Base-by-base conservation (phyloP, 176 grass and related monocot species). In the Avena insularis region DNA sequence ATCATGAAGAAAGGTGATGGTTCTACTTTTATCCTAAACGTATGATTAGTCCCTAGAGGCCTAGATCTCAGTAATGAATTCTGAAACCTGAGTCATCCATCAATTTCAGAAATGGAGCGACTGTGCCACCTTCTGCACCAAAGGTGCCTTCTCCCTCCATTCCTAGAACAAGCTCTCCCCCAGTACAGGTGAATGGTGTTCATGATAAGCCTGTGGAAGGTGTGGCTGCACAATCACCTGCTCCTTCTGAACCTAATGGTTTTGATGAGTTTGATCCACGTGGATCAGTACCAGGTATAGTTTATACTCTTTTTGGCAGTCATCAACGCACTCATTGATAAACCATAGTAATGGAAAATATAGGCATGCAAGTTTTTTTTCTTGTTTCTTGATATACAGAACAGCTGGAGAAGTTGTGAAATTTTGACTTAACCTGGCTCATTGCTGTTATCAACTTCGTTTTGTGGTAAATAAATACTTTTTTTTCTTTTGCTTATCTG, bases 261-360 rank as follows among this genome's bases (percentile, higher is more conserved):
- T 99, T 99, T 91, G 94, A 94, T 85, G 97, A 96, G 87, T 99
- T 99, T 66, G 94, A 99, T 93, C 97, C 97, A 79, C 97, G 97
- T 76, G 89, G 89, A 68, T 91, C 89, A 75, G 81, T 91, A 64
- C 80, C 85, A 94, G 94, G 97, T 99, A 96, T 82, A 80, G 4
- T 81, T 79, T 55, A 31, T 73, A 83, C 1, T 53, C 2, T 59
- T 59, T 71, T 75, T 53, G 9, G 66, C 20, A 71, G 40, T 80
- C 8, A 87, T 80, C 8, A 87, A 38, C 50, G 20, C 45, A 80
- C 63, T 4, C 33, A 87, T 53, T 11, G 61, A 20, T 68, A 87
- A 81, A 79, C 35, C 71, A 35, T 56, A 89, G 46, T 81, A 33
- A 71, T 25, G 43, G 38, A 60, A 75, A 77, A 10, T 21, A 73